Evolutionary conservation across 2,329 filamentous ascomycete species (phyloP).

Genomic region (Boeremia lycopersici): DNA sequence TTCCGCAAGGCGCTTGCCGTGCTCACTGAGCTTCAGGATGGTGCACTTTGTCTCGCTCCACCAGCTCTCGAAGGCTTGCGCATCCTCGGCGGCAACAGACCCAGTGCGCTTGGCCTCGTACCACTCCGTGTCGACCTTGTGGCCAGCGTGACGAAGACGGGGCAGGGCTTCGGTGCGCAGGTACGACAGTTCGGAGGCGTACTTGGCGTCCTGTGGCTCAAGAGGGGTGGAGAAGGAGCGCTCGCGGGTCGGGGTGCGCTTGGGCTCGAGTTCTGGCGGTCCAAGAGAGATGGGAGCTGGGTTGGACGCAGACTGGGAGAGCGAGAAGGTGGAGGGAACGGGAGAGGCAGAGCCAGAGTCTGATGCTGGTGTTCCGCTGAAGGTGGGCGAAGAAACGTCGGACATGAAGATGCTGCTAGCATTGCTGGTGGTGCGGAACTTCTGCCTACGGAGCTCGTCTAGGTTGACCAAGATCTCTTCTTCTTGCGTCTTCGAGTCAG

Average conservation of each 20-base stretch:
- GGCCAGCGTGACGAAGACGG: conserved; percentile 50
- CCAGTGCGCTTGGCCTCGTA: conserved; percentile 36
- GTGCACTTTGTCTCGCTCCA: conserved; percentile 45
- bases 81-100: conserved; percentile 23
- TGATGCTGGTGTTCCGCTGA: conserved; percentile 31
- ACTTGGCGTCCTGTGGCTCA: conserved; percentile 43
- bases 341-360: conserved; percentile 36
- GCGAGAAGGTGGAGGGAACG: conserved; percentile 23
- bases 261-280: conserved; percentile 22
- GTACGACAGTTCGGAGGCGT: conserved; percentile 45
- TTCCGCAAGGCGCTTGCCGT: conserved; percentile 33
- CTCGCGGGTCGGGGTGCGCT: conserved; percentile 29
- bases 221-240: conserved; percentile 43
- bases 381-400: conserved; percentile 31
- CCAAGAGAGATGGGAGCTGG: conserved; percentile 41
- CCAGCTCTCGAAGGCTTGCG: conserved; percentile 48
- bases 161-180: conserved; percentile 49
- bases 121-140: conserved; percentile 45
- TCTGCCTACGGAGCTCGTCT: conserved; percentile 33
- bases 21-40: conserved; percentile 41
- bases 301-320: conserved; percentile 30
- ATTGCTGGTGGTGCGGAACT: conserved; percentile 36
- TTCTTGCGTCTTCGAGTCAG: conserved; percentile 24
- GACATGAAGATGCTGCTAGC: conserved; percentile 40
- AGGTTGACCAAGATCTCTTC: conserved; percentile 34